phyloP scores from a whole-genome alignment of 2,329 filamentous ascomycete genomes.

The Penicillium italicum region DNA sequence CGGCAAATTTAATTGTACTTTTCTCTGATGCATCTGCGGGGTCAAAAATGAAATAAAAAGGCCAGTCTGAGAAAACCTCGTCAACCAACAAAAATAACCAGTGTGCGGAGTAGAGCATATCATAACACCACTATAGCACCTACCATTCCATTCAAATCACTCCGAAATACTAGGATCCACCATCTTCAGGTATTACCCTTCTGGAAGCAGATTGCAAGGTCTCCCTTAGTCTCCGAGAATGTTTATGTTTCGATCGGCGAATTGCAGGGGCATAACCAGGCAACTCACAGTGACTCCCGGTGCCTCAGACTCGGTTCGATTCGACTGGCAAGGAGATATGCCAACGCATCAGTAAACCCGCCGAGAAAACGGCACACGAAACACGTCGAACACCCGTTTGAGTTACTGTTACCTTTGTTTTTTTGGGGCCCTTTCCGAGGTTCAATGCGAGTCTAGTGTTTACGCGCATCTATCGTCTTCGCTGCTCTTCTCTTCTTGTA shows the following conservation, averaged over 20 bases:
- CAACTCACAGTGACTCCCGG: conserved; percentile 5
- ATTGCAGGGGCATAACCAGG: conserved; percentile 26
- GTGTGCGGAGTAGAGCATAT: background rate
- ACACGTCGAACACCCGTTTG: background rate
- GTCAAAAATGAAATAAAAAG: background rate
- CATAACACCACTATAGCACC: background rate
- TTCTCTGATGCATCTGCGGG: conserved; percentile 18
- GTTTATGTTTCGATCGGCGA: conserved; percentile 25
- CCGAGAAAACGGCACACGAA: conserved; percentile 10
- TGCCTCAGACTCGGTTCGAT: conserved; percentile 21
- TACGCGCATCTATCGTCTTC: background rate
- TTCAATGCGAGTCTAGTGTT: background rate
- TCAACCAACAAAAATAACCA: background rate
- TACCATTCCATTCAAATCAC: background rate
- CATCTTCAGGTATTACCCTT: background rate
- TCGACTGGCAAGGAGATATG: conserved; percentile 74
- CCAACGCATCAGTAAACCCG: conserved; percentile 70
- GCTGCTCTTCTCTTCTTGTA: background rate
- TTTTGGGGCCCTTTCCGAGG: background rate
- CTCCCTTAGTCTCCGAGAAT: conserved; percentile 12
- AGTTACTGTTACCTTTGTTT: background rate
- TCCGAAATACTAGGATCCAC: background rate
- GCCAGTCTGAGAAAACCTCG: background rate
- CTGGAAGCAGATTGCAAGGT: background rate
- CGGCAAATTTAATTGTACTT: conserved; percentile 13